Base-by-base conservation (phyloP, 768 basidiomycete species). In the Russula olivacea region DNA sequence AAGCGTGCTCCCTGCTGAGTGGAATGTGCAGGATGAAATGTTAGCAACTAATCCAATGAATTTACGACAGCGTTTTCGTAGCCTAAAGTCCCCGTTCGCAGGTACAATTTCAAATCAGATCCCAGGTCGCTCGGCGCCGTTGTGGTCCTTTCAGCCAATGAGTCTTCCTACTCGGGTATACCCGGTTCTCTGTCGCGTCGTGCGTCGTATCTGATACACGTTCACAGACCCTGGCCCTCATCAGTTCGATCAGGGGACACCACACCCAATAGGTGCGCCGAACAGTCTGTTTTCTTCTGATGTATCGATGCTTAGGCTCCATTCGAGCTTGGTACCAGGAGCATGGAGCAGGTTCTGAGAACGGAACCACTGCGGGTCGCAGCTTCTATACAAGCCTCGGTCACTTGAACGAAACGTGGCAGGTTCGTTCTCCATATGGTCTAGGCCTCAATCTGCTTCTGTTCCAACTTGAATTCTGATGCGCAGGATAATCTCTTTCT, bases 301-400 rank as follows among this genome's bases (percentile, higher is more conserved):
- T 47, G 17, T 38, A 34, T 30, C 19, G 0, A 23, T 58, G 48
- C 8, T 34, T 34, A 32, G 52, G 11, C 25, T 50, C 12, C 11
- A n/a, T 21, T 43, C 17, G 65, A 91, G 91, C 93, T 23, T 94
- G 91, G 91, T 93, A 81, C 71, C 91, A 92, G 73, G 85, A 87
- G 66, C 80, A 78, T 3, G 88, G 88, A 19, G 83, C 86, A 32
- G 89, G 89, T 0, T 81, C 83, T 4, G 76, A 82, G 66, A 71
- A 70, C 30, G 73, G 77, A 21, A 72, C 79, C 28, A 69, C 71
- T 45, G 80, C 85, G 2, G 92, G 91, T 23, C 81, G 91, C 41
- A 91, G 89, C 68, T 93, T 89, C 76, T 93, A 91, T 71, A 93
- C 92, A 0, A 80, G 84, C 65, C 79, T 93, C 0, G 91, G 91